These are phyloP conservation scores for Picea mariana DNA, from an alignment of 83 land plant species.

Conservation along the genomic window DNA sequence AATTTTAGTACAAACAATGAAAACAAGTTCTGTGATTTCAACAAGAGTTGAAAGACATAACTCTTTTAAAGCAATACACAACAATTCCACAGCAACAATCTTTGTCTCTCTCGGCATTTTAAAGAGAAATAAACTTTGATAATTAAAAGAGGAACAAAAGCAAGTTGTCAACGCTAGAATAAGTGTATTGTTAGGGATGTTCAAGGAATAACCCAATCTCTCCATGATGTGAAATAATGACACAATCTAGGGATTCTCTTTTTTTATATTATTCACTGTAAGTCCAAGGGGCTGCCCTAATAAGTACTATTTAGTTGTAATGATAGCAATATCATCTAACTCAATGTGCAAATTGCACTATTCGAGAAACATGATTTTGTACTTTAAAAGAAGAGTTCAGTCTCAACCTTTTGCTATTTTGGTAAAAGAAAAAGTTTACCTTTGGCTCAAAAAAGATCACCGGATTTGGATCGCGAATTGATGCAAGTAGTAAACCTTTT, in stretches of 20 bases:
- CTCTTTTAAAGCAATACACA: neutral
- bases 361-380: too few relatives aligned
- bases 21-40: neutral
- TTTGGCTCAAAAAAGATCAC: slow-evolving; percentile 98
- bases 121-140: neutral
- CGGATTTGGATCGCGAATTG: slow-evolving; percentile 96
- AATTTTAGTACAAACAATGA: neutral
- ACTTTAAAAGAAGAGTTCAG: too few relatives aligned
- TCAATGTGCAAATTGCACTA: too few relatives aligned
- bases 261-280: neutral
- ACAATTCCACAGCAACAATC: neutral
- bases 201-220: neutral
- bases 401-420: neutral
- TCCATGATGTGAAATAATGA: neutral
- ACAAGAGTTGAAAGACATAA: neutral
- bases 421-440: slow-evolving; percentile 38
- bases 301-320: too few relatives aligned
- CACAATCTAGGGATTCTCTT: neutral
- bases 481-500: slow-evolving; percentile 89
- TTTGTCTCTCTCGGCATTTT: neutral
- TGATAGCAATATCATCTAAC: too few relatives aligned
- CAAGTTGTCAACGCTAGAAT: neutral
- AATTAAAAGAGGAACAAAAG: neutral
- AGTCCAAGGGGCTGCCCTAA: slow-evolving; percentile 12
- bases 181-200: too few relatives aligned